A percentile compares a stretch with the other conserved stretches of the same genome.
Evolutionary conservation across 139 green algal genomes (phyloP).

Genomic region (Parachlorella kessleri): DNA sequence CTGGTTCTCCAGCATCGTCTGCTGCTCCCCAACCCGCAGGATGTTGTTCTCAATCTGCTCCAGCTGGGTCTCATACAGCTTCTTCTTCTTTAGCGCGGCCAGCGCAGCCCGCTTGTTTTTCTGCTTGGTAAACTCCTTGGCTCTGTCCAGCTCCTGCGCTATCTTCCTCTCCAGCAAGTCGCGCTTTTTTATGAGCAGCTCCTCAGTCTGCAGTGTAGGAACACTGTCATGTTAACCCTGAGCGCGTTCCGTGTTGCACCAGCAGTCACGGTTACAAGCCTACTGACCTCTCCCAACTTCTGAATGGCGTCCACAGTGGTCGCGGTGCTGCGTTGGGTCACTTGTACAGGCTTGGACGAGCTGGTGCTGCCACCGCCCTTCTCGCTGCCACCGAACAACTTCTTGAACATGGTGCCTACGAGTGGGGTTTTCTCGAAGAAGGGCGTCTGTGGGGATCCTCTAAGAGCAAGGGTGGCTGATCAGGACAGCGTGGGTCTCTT

Average conservation of each 20-base stretch:
- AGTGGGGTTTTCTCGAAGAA: too few relatives aligned
- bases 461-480: too few relatives aligned
- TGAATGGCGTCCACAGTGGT: conserved; percentile 57
- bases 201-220: conserved; percentile 87
- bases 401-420: conserved; percentile 59
- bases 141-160: conserved; percentile 79
- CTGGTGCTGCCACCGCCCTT: conserved; percentile 6
- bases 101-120: conserved; percentile 91
- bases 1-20: conserved; percentile 91
- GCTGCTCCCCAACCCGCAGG: conserved; percentile 91
- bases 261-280: too few relatives aligned
- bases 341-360: conserved; percentile 8
- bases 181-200: conserved; percentile 91
- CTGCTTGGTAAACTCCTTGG: conserved; percentile 74
- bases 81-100: conserved; percentile 94
- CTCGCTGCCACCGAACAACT: conserved; percentile 44
- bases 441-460: too few relatives aligned
- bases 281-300: conserved; percentile 52
- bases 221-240: too few relatives aligned
- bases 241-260: too few relatives aligned
- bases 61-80: conserved; percentile 89
- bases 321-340: conserved; percentile 5
- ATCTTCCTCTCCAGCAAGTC: conserved; percentile 88
- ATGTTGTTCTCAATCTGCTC: conserved; percentile 89
- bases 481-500: too few relatives aligned